Conservation (phyloP, 176 grass and related monocot species). For the Elymus sibiricus region DNA sequence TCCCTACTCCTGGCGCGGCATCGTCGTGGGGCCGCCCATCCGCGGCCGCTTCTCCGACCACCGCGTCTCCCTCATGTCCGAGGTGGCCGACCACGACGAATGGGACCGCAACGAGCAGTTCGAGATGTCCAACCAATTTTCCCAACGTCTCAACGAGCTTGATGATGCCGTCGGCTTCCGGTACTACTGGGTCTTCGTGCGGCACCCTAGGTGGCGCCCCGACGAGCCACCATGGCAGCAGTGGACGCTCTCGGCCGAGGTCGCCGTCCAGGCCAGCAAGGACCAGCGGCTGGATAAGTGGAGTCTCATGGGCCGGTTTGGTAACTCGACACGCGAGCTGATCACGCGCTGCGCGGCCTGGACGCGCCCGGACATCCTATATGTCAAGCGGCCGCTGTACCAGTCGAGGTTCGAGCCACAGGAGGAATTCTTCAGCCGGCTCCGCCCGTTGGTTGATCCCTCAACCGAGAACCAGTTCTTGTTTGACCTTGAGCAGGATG, state of each 20-base stretch:
- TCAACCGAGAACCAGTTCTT: conserved; percentile 59
- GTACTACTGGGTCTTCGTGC: conserved; percentile 88
- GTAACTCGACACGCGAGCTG: conserved; percentile 52
- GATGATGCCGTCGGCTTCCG: conserved; percentile 37
- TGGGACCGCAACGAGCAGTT: conserved; percentile 80
- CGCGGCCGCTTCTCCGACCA: conserved; percentile 90
- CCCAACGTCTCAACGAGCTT: conserved; percentile 58
- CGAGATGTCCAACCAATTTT: conserved; percentile 75
- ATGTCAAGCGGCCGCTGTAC: conserved; percentile 75
- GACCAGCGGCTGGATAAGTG: conserved; percentile 78
- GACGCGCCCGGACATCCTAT: conserved; percentile 86
- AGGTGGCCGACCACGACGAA: conserved; percentile 75
- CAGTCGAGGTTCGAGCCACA: conserved; percentile 87
- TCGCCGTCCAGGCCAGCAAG: conserved; percentile 52
- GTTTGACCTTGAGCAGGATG: conserved; percentile 59
- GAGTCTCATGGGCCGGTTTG: conserved; percentile 80
- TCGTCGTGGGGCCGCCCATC: conserved; percentile 88
- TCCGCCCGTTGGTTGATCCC: conserved; percentile 68
- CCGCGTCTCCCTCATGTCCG: conserved; percentile 69
- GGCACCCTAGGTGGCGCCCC: conserved; percentile 84
- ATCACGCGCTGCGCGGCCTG: conserved; percentile 87
- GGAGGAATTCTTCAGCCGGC: conserved; percentile 67
- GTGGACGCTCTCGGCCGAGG: conserved; percentile 88
- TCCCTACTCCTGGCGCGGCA: conserved; percentile 91
- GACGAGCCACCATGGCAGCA: conserved; percentile 73